Evolutionary conservation across 2,329 filamentous ascomycete species (phyloP), one percentile per base, ranked within the genome.

Genomic region (Pyrenophora seminiperda): DNA sequence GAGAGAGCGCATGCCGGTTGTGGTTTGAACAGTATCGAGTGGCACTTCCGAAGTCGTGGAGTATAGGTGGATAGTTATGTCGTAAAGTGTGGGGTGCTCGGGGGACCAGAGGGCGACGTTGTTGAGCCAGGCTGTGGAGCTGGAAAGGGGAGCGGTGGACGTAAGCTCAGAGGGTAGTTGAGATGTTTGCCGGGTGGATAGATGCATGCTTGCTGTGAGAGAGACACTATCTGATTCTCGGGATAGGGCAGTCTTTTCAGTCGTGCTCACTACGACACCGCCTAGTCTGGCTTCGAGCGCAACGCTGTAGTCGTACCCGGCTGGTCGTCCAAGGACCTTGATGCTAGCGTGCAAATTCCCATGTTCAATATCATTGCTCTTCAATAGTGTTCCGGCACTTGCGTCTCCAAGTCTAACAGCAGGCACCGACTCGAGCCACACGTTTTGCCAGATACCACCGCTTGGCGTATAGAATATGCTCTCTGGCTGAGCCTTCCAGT

Each of bases 81-180:
- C 79, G 63, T 86, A 86, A 1, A 85, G 76, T 1, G 75, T 75
- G 0, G 83, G 83, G 52, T 82, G 73, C 45, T 84, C 81, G 0
- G 81, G 82, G 1, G 82, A 83, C 83, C 83, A 86, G 3, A 88
- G 74, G 1, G 84, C 84, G n/a, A 87, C 68, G 5, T 78, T 78
- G 27, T 83, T 72, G 6, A 75, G 74, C 83, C 82, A 80, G 55
- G 72, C 75, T 46, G 65, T 36, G 69, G 47, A 41, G 79, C 67
- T 5, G 67, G 67, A 1, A 73, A 68, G 1, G 75, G 76, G 1
- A 69, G 73, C 9, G 54, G 54, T 19, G 65, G 56, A 2, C 67
- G 29, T 50, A 1, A 57, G 54, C 0, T 72, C 61, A 5, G 66
- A 56, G 2, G 78, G 74, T 1, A 83, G 67, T 17, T 70, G 65